Evolutionary conservation across 108 stramenopile species (phyloP), one percentile per base, ranked within the genome.

Genomic region (Schizochytrium sp.): DNA sequence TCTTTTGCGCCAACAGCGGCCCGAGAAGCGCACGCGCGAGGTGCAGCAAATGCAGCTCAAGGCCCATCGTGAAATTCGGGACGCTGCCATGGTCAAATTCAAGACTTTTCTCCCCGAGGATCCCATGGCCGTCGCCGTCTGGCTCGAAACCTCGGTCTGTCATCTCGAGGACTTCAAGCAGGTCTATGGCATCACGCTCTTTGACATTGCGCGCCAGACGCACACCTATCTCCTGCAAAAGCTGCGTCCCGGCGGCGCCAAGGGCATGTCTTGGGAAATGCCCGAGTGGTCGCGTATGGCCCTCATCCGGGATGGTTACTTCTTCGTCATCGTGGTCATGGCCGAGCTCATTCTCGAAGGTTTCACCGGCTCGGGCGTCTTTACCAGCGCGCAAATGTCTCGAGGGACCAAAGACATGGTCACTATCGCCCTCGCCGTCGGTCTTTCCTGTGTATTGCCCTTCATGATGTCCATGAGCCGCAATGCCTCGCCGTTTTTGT

Each of bases 401-500:
- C 76, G 16, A 23, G 23, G 51, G 6, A 25, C 51, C 6, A 83
- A 83, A 23, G 16, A 53, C 48, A 1, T 28, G 48, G 28, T 47
- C 48, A 83, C 76, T 12, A 53, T 83, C 25, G 45, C 23, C 10
- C 76, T 83, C 25, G 51, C 48, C 51, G 12, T 83, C 23, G 76
- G 76, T 53, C 76, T 83, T 45, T 12, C 48, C 51, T 28, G 19
- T 23, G 76, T 53, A 34, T 23, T 83, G 10, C 76, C 76, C 2
- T 83, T 83, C 51, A 83, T 83, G 76, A 83, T 83, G 76, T 83
- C 76, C 48, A 83, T 83, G 76, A 83, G 76, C 48, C 76, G 76
- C 45, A 83, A 83, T 23, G 76, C 76, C 3, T 83, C 76, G 2
- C 76, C 76, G 51, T 83, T 45, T 45, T 45, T 83, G n/a, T 83